Evolutionary conservation across 805 yeast species (phyloP).

Genomic region (Metschnikowia kofuensis): DNA sequence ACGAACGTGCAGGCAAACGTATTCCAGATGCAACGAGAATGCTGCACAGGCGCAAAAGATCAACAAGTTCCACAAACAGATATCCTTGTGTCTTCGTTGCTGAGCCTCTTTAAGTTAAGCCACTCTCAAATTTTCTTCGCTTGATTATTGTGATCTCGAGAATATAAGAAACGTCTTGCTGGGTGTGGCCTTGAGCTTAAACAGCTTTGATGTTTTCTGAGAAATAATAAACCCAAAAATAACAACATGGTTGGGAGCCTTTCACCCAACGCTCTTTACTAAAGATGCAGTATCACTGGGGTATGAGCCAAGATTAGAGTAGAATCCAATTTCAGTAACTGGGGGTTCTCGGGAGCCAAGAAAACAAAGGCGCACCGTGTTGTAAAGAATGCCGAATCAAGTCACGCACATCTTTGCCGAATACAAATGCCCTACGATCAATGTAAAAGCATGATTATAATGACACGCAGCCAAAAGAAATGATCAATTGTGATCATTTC

Average conservation of each 20-base stretch:
- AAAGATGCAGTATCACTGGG: conserved; percentile 7
- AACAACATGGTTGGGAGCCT: conserved; percentile 2
- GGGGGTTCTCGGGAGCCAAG: conserved; percentile 8
- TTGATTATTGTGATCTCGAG: too few relatives aligned
- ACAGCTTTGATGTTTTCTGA: too few relatives aligned
- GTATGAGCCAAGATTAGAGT: not conserved
- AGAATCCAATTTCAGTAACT: conserved; percentile 9
- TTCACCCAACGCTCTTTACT: not conserved
- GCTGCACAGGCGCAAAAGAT: conserved; percentile 2
- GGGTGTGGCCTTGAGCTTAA: too few relatives aligned
- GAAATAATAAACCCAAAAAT: too few relatives aligned
- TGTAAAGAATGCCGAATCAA: not conserved
- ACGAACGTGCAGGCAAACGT: conserved; percentile 6
- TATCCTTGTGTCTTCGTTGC: not conserved
- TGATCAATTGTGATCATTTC: not conserved
- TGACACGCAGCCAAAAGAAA: not conserved
- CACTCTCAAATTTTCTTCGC: too few relatives aligned
- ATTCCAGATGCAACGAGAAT: conserved; percentile 10
- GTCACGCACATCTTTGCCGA: conserved; percentile 2
- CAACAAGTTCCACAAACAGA: not conserved
- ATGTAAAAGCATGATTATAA: not conserved
- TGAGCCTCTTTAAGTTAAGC: too few relatives aligned
- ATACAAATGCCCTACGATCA: not conserved
- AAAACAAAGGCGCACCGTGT: conserved; percentile 1
- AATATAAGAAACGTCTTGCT: too few relatives aligned